phyloP scores from a whole-genome alignment of 495 filamentous ascomycete genomes.

The Tuber umbilicatum region DNA sequence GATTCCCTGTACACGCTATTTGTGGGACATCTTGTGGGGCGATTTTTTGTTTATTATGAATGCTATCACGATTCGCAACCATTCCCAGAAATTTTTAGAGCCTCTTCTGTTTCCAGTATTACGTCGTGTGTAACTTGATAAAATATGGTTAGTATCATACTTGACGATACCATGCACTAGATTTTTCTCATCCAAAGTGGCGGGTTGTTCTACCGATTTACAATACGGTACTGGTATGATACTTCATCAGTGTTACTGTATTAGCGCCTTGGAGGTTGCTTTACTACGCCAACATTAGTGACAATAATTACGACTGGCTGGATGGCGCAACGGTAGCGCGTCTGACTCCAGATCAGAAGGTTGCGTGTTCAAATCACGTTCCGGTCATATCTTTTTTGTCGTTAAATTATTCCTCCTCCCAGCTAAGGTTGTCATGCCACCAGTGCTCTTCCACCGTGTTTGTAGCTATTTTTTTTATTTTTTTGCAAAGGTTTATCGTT shows the following conservation, averaged over 20 bases:
- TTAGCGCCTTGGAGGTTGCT: neutral
- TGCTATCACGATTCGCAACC: neutral
- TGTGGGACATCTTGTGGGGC: neutral
- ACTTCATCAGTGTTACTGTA: neutral
- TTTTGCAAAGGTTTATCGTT: neutral
- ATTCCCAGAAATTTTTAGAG: neutral
- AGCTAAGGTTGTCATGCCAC: neutral
- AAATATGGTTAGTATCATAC: neutral
- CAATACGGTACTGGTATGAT: too few species aligned
- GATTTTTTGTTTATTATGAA: neutral
- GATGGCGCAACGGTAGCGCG: slow-evolving; percentile 38
- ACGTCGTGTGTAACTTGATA: neutral
- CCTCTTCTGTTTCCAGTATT: neutral
- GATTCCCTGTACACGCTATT: neutral
- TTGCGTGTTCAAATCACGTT: slow-evolving; percentile 38
- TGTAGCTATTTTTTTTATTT: too few species aligned
- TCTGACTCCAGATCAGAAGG: slow-evolving; percentile 36
- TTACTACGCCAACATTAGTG: neutral
- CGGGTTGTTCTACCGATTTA: too few species aligned
- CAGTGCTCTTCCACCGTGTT: neutral
- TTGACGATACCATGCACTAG: neutral
- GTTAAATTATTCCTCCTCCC: neutral
- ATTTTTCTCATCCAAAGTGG: neutral
- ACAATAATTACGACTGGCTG: neutral
- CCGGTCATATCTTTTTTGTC: slow-evolving; percentile 27